phyloP scores from a whole-genome alignment of 2,329 filamentous ascomycete species.

The Claviceps humidiphila region DNA sequence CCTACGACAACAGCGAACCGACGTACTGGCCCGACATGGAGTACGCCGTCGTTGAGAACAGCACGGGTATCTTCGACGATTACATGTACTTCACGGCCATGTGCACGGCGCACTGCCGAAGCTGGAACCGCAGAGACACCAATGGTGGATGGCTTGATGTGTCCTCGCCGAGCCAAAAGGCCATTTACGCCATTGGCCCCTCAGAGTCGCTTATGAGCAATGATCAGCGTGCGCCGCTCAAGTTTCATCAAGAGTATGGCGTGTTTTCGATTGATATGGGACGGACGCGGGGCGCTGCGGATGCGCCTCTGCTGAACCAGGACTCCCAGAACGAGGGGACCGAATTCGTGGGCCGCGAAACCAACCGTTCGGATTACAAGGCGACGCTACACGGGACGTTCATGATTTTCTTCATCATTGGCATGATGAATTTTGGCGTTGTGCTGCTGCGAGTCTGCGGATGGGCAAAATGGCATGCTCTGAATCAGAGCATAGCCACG shows the following conservation, averaged over 20 bases:
- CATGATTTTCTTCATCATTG: constrained; percentile 43
- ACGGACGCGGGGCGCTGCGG: constrained; percentile 31
- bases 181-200: constrained; percentile 44
- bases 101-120: constrained; percentile 37
- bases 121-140: constrained; percentile 26
- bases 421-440: constrained; percentile 42
- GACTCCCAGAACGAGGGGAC: constrained; percentile 23
- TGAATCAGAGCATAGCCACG: constrained; percentile 37
- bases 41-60: constrained; percentile 27
- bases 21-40: constrained; percentile 29
- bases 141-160: constrained; percentile 34
- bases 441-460: constrained; percentile 38
- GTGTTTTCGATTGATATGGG: constrained; percentile 42
- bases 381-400: constrained; percentile 32
- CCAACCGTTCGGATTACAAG: constrained; percentile 23
- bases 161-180: constrained; percentile 30
- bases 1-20: constrained; percentile 39
- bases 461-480: constrained; percentile 40
- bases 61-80: constrained; percentile 33
- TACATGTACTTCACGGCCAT: constrained; percentile 35
- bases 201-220: constrained; percentile 29
- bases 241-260: constrained; percentile 40
- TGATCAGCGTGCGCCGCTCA: constrained; percentile 28
- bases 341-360: constrained; percentile 16
- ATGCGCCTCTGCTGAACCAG: constrained; percentile 26